These are phyloP conservation scores for Pythium aphanidermatum DNA, from an alignment of 352 stramenopile genomes.

Conservation along the genomic window DNA sequence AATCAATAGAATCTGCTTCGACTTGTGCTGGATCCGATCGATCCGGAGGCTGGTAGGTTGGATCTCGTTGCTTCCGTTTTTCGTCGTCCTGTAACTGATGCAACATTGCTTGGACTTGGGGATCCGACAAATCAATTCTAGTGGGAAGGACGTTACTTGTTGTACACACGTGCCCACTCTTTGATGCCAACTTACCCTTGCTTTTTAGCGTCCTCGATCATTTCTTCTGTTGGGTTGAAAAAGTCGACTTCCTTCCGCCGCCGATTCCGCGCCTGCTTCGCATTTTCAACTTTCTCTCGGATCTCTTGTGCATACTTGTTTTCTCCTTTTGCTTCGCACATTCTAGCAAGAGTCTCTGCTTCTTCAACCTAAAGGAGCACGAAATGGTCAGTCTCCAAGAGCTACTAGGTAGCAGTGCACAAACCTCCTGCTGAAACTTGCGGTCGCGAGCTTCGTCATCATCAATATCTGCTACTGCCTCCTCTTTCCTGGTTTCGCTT, in stretches of 20 bases:
- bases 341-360: conserved; percentile 54
- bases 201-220: conserved; percentile 74
- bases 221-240: conserved; percentile 64
- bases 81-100: conserved; percentile 75
- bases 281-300: conserved; percentile 44
- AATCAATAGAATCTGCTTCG: conserved; percentile 49
- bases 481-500: conserved; percentile 9
- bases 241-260: conserved; percentile 67
- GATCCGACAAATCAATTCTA: conserved; percentile 76
- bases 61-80: conserved; percentile 23
- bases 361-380: conserved; percentile 37
- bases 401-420: background rate
- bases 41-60: conserved; percentile 13
- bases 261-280: conserved; percentile 36
- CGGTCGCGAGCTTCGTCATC: conserved; percentile 28
- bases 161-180: background rate
- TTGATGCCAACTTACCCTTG: conserved; percentile 35
- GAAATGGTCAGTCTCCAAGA: background rate
- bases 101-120: conserved; percentile 71
- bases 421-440: conserved; percentile 54
- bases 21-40: conserved; percentile 9
- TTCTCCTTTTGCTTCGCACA: conserved; percentile 67
- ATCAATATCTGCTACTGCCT: background rate
- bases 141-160: too few species aligned
- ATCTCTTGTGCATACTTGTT: conserved; percentile 55